Evolutionary conservation across 2,329 filamentous ascomycete genomes (phyloP).

Genomic region (Clarireedia monteithiana): DNA sequence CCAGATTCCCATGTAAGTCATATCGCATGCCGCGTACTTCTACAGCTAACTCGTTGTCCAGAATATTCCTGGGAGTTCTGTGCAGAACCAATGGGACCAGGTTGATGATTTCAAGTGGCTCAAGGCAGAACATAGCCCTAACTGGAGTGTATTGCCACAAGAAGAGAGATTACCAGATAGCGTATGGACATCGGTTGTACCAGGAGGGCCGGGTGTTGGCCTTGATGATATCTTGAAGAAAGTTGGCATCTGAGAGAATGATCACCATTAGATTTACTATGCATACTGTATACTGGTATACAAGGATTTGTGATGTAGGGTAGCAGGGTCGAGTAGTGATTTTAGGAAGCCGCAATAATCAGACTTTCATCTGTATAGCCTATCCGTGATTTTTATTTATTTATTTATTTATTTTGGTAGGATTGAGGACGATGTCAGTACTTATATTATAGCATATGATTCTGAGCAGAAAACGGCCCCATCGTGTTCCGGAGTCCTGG

Average conservation of each 20-base stretch:
- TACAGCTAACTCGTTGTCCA: conserved; percentile 13
- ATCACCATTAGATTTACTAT: not conserved
- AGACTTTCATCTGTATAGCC: no score
- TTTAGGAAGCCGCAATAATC: no score
- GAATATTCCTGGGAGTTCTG: conserved; percentile 21
- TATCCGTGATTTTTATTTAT: no score
- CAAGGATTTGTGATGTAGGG: no score
- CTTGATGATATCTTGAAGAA: conserved; percentile 57
- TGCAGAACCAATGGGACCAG: conserved; percentile 71
- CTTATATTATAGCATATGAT: no score
- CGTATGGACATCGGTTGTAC: conserved; percentile 63
- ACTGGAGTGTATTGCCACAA: conserved; percentile 68
- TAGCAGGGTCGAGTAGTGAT: no score
- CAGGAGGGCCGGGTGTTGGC: conserved; percentile 52
- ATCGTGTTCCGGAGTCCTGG: no score
- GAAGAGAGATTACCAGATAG: conserved; percentile 50
- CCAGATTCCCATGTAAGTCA: conserved; percentile 59
- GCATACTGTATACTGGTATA: not conserved
- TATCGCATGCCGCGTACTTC: not conserved
- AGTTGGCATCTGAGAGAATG: conserved; percentile 31
- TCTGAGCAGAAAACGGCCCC: no score
- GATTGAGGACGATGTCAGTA: no score
- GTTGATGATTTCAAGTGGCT: conserved; percentile 99
- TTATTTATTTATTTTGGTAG: no score
- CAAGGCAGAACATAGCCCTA: conserved; percentile 75